These are phyloP conservation scores for Fusarium euwallaceae DNA, from an alignment of 2,329 filamentous ascomycete species.

Conservation along the genomic window DNA sequence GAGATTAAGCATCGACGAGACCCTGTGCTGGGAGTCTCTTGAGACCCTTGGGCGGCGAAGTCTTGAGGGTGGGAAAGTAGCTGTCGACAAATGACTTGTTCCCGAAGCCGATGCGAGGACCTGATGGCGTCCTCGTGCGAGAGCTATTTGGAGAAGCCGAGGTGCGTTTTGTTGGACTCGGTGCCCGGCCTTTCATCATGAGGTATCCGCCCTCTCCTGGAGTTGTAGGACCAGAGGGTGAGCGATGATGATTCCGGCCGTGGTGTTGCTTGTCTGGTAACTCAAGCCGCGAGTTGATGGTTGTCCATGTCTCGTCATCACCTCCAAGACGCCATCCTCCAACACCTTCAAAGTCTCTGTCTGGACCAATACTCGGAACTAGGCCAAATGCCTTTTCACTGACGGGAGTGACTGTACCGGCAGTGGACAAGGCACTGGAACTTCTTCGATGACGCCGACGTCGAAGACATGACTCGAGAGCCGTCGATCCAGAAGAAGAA, in stretches of 20 bases:
- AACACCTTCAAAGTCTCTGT: constrained; percentile 70
- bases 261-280: constrained; percentile 58
- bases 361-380: constrained; percentile 62
- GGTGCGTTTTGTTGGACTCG: constrained; percentile 49
- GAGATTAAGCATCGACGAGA: constrained; percentile 36
- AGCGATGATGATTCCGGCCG: constrained; percentile 58
- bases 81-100: constrained; percentile 51
- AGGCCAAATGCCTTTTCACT: constrained; percentile 57
- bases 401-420: constrained; percentile 51
- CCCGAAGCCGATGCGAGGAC: constrained; percentile 50
- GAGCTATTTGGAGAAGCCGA: constrained; percentile 60
- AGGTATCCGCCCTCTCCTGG: constrained; percentile 58
- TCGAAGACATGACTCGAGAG: constrained; percentile 36
- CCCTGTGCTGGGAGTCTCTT: constrained; percentile 46
- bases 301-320: constrained; percentile 64
- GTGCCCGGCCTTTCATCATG: constrained; percentile 58
- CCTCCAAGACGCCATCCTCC: constrained; percentile 67
- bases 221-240: constrained; percentile 56
- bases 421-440: constrained; percentile 51
- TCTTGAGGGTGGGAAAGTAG: constrained; percentile 57
- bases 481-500: constrained; percentile 36
- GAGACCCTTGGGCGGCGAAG: constrained; percentile 49
- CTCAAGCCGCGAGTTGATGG: constrained; percentile 66
- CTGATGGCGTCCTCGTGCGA: constrained; percentile 62
- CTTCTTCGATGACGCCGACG: constrained; percentile 52